These are phyloP conservation scores for Tripterygium wilfordii DNA, from an alignment of 177 flowering plant genomes.

Conservation along the genomic window DNA sequence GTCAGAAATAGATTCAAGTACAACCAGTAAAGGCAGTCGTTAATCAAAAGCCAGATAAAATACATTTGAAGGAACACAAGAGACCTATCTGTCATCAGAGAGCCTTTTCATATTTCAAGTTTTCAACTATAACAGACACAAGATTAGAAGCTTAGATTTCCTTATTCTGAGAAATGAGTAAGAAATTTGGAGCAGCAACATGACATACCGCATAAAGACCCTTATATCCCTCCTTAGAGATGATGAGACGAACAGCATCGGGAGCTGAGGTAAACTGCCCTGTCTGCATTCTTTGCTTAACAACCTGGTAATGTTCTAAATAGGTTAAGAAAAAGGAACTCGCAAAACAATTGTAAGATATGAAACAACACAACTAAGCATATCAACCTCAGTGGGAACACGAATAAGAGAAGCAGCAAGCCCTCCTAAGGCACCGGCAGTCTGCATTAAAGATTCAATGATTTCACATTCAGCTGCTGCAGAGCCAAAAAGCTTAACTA, in stretches of 20 bases:
- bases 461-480: neutral
- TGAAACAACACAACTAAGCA: neutral
- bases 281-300: constrained; percentile 93
- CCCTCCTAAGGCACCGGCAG: constrained; percentile 93
- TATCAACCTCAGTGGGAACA: constrained; percentile 87
- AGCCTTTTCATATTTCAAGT: neutral
- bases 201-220: constrained; percentile 83
- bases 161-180: neutral
- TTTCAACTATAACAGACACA: neutral
- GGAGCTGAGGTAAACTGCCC: constrained; percentile 85
- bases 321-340: constrained; percentile 3
- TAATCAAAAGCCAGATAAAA: too few relatives aligned
- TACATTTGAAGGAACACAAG: too few relatives aligned
- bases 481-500: too few relatives aligned
- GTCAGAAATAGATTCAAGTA: neutral
- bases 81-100: neutral
- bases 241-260: constrained; percentile 69
- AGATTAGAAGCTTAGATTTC: neutral
- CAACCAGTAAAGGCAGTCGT: too few relatives aligned
- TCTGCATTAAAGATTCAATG: constrained; percentile 38
- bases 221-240: constrained; percentile 75
- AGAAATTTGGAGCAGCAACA: neutral
- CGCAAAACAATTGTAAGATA: neutral
- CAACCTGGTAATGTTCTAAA: constrained; percentile 44
- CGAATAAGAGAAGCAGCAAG: constrained; percentile 88